These are phyloP conservation scores for Pichia heedii DNA, from an alignment of 805 yeast species.

Conservation along the genomic window DNA sequence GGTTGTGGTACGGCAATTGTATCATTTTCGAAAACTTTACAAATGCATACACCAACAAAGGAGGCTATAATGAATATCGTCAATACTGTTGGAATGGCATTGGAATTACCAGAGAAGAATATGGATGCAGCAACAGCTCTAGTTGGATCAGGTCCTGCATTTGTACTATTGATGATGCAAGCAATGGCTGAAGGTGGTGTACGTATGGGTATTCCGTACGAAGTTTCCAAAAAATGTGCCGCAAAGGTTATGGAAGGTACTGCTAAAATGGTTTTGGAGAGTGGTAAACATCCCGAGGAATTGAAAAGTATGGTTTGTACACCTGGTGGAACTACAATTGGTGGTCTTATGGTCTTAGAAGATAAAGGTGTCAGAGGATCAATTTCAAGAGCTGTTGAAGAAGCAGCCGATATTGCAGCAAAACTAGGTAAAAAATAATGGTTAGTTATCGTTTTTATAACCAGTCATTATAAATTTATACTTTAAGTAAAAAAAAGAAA, in stretches of 20 bases:
- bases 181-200: constrained; percentile 91
- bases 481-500: too few relatives aligned
- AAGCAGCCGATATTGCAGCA: constrained; percentile 77
- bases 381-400: constrained; percentile 81
- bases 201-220: constrained; percentile 85
- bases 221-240: constrained; percentile 76
- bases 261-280: constrained; percentile 75
- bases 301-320: constrained; percentile 86
- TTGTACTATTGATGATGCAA: constrained; percentile 81
- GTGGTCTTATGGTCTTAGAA: constrained; percentile 88
- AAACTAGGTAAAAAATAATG: constrained; percentile 47
- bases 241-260: constrained; percentile 93
- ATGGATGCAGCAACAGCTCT: constrained; percentile 96
- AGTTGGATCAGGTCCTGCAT: constrained; percentile 97
- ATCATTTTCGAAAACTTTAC: constrained; percentile 44
- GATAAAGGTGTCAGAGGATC: constrained; percentile 83
- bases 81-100: constrained; percentile 57
- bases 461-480: too few relatives aligned
- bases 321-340: constrained; percentile 97
- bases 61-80: constrained; percentile 45
- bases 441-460: too few relatives aligned
- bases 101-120: constrained; percentile 74
- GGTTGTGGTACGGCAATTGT: constrained; percentile 93
- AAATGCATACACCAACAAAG: constrained; percentile 27
- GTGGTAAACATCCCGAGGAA: constrained; percentile 82